Conservation (phyloP, 768 basidiomycete genomes). For the Russula emetica region DNA sequence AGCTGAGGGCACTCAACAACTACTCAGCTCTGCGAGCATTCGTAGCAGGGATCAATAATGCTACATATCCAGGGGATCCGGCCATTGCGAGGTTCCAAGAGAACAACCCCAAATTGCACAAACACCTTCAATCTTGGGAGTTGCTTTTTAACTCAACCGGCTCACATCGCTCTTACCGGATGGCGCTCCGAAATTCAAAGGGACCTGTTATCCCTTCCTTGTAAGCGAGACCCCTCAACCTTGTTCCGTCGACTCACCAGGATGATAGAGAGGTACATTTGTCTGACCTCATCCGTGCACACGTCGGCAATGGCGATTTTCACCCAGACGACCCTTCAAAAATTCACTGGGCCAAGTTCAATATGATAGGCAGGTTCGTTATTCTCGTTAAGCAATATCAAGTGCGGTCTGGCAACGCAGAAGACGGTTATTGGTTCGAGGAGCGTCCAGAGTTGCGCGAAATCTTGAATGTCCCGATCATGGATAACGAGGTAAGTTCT, state of each 20-base stretch:
- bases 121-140: constrained; percentile 78
- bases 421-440: constrained; percentile 54
- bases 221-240: constrained; percentile 37
- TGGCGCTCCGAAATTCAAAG: constrained; percentile 81
- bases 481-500: constrained; percentile 61
- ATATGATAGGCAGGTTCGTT: constrained; percentile 85
- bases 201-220: constrained; percentile 84
- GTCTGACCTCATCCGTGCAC: constrained; percentile 81
- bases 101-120: constrained; percentile 63
- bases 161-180: constrained; percentile 85
- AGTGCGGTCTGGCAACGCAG: constrained; percentile 54
- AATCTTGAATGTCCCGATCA: constrained; percentile 55
- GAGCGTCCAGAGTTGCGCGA: constrained; percentile 52
- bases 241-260: constrained; percentile 20
- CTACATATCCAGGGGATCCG: constrained; percentile 71
- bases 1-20: constrained; percentile 80
- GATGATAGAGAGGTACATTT: constrained; percentile 77
- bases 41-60: constrained; percentile 87
- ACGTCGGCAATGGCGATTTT: constrained; percentile 78
- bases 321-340: constrained; percentile 58
- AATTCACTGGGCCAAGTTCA: constrained; percentile 96
- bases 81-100: constrained; percentile 70
- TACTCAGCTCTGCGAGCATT: constrained; percentile 91
- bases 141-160: constrained; percentile 76
- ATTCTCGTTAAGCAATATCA: constrained; percentile 75